Percentiles rank a stretch among this genome's conserved stretches.
phyloP scores from a whole-genome alignment of 148 eudicot species.

The Rhododendron molle region DNA sequence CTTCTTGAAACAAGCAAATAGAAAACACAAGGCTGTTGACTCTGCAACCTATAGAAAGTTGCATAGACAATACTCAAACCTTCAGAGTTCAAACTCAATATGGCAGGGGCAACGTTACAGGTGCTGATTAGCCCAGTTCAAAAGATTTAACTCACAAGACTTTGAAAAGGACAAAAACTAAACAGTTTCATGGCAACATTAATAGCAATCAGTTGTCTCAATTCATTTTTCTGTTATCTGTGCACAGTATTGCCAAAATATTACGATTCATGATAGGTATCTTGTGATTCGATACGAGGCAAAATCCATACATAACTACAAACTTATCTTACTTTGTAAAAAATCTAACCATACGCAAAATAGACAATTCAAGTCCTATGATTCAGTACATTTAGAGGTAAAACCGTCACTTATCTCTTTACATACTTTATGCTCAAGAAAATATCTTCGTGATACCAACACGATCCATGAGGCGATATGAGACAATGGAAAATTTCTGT shows the following conservation, averaged over 20 bases:
- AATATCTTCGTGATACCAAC: background rate
- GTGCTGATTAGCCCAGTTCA: background rate
- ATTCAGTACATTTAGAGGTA: background rate
- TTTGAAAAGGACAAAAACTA: background rate
- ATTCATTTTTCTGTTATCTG: background rate
- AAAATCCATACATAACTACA: background rate
- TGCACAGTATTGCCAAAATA: background rate
- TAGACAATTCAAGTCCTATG: background rate
- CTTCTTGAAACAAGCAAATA: background rate
- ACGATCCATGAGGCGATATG: background rate
- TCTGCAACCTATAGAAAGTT: background rate
- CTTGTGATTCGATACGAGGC: background rate
- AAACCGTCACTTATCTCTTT: background rate
- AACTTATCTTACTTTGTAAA: background rate
- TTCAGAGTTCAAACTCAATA: background rate
- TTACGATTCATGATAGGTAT: background rate
- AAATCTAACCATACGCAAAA: background rate
- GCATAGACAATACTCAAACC: background rate
- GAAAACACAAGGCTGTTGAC: background rate
- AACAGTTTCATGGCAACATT: background rate
- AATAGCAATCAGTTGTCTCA: background rate
- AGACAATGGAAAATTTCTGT: background rate
- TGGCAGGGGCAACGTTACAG: background rate
- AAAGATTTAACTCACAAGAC: background rate
- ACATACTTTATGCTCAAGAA: background rate